A percentile compares a stretch with the other conserved stretches of the same genome.
Evolutionary conservation across 768 basidiomycete genomes (phyloP).

Genomic region (Grammothele lineata): DNA sequence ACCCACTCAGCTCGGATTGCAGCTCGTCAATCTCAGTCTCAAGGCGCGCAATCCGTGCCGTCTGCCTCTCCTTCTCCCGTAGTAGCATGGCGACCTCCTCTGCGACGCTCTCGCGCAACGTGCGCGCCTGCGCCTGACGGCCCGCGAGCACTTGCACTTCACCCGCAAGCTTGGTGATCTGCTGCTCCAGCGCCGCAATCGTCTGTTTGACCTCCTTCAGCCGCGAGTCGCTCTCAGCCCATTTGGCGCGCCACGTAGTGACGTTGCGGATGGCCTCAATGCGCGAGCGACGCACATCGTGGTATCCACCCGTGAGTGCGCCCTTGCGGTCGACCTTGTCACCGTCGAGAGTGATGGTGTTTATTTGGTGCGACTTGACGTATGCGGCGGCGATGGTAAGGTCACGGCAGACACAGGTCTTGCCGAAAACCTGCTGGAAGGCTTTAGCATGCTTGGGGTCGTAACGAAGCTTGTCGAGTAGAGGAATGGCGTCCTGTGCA

Average conservation of each 20-base stretch:
- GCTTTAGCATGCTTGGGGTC: conserved; percentile 71
- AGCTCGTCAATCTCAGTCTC: conserved; percentile 69
- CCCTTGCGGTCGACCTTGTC: conserved; percentile 98
- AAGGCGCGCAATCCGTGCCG: conserved; percentile 54
- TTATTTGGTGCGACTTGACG: conserved; percentile 90
- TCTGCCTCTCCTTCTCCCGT: conserved; percentile 68
- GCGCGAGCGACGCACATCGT: conserved; percentile 86
- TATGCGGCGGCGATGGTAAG: conserved; percentile 91
- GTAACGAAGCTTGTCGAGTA: conserved; percentile 79
- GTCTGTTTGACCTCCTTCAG: conserved; percentile 71
- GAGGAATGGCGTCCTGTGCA: conserved; percentile 74
- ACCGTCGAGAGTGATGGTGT: conserved; percentile 95
- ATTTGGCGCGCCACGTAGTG: conserved; percentile 69
- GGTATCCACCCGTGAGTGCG: conserved; percentile 92
- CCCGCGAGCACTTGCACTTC: conserved; percentile 64
- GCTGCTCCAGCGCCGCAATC: conserved; percentile 75
- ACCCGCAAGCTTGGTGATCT: conserved; percentile 74
- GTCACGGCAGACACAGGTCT: conserved; percentile 93
- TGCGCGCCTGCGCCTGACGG: conserved; percentile 66
- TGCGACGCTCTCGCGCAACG: conserved; percentile 60
- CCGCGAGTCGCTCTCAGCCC: conserved; percentile 57
- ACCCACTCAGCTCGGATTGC: conserved; percentile 60
- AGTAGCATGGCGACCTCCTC: conserved; percentile 56
- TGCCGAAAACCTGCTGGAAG: conserved; percentile 96
- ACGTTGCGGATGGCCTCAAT: conserved; percentile 83